Conservation (phyloP, 371 early-diverging fungal species). For the Mucor mucedo region DNA sequence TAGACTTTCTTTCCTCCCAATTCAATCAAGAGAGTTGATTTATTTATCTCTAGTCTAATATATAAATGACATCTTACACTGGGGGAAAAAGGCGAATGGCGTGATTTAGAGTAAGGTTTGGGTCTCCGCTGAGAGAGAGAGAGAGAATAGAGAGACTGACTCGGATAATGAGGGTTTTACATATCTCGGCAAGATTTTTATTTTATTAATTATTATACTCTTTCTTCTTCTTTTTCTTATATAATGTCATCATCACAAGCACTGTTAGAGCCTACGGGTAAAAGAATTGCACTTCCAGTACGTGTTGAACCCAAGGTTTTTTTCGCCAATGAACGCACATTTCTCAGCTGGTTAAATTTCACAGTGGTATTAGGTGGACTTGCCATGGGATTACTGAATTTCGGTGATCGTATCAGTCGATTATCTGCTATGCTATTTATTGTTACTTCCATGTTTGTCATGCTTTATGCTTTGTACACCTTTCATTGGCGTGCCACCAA, state of each 20-base stretch:
- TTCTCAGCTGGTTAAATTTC: constrained; percentile 77
- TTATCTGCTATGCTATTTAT: constrained; percentile 68
- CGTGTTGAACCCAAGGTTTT: constrained; percentile 95
- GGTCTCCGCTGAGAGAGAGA: no score
- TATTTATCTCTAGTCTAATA: no score
- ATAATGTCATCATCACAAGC: constrained; percentile 14
- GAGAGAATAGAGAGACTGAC: no score
- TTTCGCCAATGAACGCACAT: constrained; percentile 95
- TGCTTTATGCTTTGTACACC: constrained; percentile 79
- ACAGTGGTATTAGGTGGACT: constrained; percentile 65
- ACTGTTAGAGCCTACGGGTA: constrained; percentile 29
- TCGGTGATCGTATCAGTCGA: constrained; percentile 64
- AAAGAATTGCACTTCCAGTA: constrained; percentile 71
- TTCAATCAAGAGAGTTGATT: no score
- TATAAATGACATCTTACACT: no score
- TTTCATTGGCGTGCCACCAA: constrained; percentile 86
- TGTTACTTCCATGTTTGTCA: constrained; percentile 66
- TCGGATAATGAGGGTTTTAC: background rate
- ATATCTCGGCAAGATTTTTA: background rate
- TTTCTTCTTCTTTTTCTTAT: background rate
- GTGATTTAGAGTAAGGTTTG: no score
- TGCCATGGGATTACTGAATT: constrained; percentile 68
- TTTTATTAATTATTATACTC: background rate
- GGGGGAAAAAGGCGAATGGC: no score
- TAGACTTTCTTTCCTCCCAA: no score